Percentiles rank a stretch among this genome's conserved stretches.
Evolutionary conservation across 345 rosid species (phyloP).

Genomic region (Laguncularia racemosa): DNA sequence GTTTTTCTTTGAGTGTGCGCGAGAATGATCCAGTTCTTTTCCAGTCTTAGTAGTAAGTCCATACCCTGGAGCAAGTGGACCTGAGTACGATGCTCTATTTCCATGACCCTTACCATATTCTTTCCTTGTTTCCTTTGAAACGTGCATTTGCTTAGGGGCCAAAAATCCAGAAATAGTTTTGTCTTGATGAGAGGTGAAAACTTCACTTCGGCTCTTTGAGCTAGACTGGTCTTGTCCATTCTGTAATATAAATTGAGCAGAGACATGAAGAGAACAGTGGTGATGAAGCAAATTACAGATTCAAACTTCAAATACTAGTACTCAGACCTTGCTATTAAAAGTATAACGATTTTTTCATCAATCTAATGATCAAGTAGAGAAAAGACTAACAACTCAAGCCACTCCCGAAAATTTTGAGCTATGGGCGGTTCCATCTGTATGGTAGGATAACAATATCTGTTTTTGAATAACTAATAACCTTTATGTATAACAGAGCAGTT

Average conservation of each 20-base stretch:
- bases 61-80: conserved; percentile 39
- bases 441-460: too few relatives aligned
- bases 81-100: conserved; percentile 46
- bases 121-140: conserved; percentile 27
- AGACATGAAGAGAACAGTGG: background rate
- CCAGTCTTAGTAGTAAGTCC: conserved; percentile 28
- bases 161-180: conserved; percentile 31
- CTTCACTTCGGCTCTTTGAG: conserved; percentile 26
- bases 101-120: conserved; percentile 24
- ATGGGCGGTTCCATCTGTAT: too few relatives aligned
- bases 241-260: conserved; percentile 2
- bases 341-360: too few relatives aligned
- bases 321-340: too few relatives aligned
- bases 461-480: too few relatives aligned
- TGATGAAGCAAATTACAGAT: background rate
- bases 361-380: too few relatives aligned
- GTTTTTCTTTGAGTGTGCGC: conserved; percentile 16
- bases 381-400: too few relatives aligned
- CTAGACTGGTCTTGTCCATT: conserved; percentile 1
- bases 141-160: conserved; percentile 24
- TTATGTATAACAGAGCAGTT: too few relatives aligned
- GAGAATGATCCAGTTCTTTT: conserved; percentile 24
- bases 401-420: too few relatives aligned
- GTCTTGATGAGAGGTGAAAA: conserved; percentile 19
- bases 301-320: too few relatives aligned